Percentiles rank a stretch among this genome's conserved stretches.
Evolutionary conservation across 208 protist species (phyloP).

Genomic region (Kentomonas sorsogonicus): DNA sequence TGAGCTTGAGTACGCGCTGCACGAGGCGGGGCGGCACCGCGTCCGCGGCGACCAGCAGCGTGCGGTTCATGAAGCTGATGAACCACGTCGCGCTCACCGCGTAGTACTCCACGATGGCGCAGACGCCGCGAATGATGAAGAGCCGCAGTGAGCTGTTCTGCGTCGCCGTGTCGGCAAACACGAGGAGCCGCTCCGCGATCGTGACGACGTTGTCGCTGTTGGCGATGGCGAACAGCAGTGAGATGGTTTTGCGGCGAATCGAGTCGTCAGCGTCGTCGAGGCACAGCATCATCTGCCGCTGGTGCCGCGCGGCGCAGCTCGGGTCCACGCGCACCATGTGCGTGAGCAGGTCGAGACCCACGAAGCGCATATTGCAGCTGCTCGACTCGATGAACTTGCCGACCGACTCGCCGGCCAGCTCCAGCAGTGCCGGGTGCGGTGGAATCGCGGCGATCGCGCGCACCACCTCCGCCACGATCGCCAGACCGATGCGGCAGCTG

Average conservation of each 20-base stretch:
- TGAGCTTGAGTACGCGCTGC: constrained; percentile 91
- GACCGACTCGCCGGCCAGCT: constrained; percentile 64
- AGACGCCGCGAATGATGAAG: constrained; percentile 78
- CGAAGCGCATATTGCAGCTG: constrained; percentile 92
- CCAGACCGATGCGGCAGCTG: constrained; percentile 30
- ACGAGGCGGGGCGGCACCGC: constrained; percentile 53
- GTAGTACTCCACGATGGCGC: constrained; percentile 80
- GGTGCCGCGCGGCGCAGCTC: constrained; percentile 83
- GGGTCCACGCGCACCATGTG: constrained; percentile 88
- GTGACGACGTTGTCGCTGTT: constrained; percentile 89
- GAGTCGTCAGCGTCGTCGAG: constrained; percentile 93
- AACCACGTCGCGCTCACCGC: constrained; percentile 50
- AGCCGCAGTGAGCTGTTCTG: constrained; percentile 68
- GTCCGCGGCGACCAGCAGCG: constrained; percentile 78
- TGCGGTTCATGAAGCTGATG: constrained; percentile 89
- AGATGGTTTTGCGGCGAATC: constrained; percentile 91
- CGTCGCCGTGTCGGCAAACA: constrained; percentile 41
- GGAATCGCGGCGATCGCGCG: constrained; percentile 82
- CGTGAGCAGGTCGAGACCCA: constrained; percentile 92
- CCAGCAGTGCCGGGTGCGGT: constrained; percentile 59
- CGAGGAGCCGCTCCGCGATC: constrained; percentile 86
- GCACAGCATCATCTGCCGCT: constrained; percentile 92
- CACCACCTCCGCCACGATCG: constrained; percentile 53
- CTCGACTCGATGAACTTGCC: constrained; percentile 67
- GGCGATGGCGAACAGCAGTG: constrained; percentile 93